A percentile compares a stretch with the other conserved stretches of the same genome.
phyloP scores from a whole-genome alignment of 805 yeast genomes.

The Ogataea paradorogensis region DNA sequence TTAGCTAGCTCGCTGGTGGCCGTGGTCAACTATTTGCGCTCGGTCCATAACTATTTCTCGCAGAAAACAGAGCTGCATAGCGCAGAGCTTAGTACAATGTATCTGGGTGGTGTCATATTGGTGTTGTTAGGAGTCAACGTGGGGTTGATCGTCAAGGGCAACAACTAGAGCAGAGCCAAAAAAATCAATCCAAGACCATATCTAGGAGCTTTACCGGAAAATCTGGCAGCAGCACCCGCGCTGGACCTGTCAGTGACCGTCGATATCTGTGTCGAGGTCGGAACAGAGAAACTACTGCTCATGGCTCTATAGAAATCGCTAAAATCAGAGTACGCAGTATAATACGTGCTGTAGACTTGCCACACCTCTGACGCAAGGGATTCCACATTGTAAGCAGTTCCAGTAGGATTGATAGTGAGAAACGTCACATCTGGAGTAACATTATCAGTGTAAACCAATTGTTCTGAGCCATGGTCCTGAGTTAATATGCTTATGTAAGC shows the following conservation, averaged over 20 bases:
- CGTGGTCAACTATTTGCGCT: slow-evolving; percentile 40
- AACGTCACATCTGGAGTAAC: slow-evolving; percentile 2
- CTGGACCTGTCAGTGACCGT: background rate
- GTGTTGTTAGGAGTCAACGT: slow-evolving; percentile 38
- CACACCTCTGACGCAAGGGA: slow-evolving; percentile 6
- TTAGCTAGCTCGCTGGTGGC: slow-evolving; percentile 38
- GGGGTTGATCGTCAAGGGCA: slow-evolving; percentile 21
- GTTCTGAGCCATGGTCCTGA: slow-evolving; percentile 6
- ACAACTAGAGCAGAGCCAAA: slow-evolving; percentile 2
- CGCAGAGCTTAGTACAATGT: slow-evolving; percentile 33
- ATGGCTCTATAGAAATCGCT: slow-evolving; percentile 5
- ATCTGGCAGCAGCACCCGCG: slow-evolving; percentile 1
- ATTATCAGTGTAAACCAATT: slow-evolving; percentile 4
- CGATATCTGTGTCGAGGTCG: slow-evolving; percentile 1
- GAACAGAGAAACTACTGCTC: slow-evolving; percentile 4
- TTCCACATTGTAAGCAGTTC: slow-evolving; percentile 1
- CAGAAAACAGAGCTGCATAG: slow-evolving; percentile 40
- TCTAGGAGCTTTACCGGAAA: background rate
- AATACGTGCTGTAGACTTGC: slow-evolving; percentile 7
- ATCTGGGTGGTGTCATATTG: slow-evolving; percentile 33
- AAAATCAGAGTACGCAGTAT: slow-evolving; percentile 6
- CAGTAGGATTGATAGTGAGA: background rate
- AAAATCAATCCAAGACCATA: background rate
- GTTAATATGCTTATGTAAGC: slow-evolving; percentile 12
- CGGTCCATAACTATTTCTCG: slow-evolving; percentile 43